Evolutionary conservation across 495 filamentous ascomycete genomes (phyloP), one percentile per base, ranked within the genome.

Genomic region (Filosporella fistucella): DNA sequence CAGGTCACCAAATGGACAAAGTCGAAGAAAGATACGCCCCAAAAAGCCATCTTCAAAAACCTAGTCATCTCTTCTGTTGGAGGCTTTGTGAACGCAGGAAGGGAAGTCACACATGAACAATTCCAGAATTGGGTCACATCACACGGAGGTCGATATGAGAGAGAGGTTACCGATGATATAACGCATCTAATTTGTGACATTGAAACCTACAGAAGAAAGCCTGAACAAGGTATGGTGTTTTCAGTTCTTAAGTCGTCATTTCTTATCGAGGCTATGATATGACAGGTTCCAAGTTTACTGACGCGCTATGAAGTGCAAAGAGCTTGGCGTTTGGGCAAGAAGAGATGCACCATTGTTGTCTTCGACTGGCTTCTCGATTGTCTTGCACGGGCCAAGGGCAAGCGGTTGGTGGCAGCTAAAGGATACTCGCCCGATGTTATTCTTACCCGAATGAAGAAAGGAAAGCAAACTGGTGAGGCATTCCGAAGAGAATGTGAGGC

Each of bases 311-410:
- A 18, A 80, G 77, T 80, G 9, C 47, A 62, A 48, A 56, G 63
- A 57, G 77, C 70, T 1, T 64, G 60, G 30, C 46, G 42, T 1
- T 51, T 69, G 3, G 47, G 47, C 1, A 54, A 51, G 7, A 13
- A 25, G 2, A 61, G 60, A 3, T 57, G 80, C 47, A 66, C 69
- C 4, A 78, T 86, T 22, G 78, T 87, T 13, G 66, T 63, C 8
- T 76, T 67, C 22, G 81, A 85, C 56, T 87, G 81, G 82, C 61
- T 86, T 2, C 71, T 77, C 49, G 78, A 84, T 16, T 72, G 66
- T 0, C 51, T 67, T 16, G 49, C 53, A 1, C 39, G 32, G 12
- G 62, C 47, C 1, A 69, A 67, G 0, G 64, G 62, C 52, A 56
- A 59, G 0, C 22, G 38, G 2, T n/a, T 29, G 42, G 18, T 17